These are phyloP conservation scores for Podaxis sp. DNA, from an alignment of 768 basidiomycete species.

Conservation along the genomic window DNA sequence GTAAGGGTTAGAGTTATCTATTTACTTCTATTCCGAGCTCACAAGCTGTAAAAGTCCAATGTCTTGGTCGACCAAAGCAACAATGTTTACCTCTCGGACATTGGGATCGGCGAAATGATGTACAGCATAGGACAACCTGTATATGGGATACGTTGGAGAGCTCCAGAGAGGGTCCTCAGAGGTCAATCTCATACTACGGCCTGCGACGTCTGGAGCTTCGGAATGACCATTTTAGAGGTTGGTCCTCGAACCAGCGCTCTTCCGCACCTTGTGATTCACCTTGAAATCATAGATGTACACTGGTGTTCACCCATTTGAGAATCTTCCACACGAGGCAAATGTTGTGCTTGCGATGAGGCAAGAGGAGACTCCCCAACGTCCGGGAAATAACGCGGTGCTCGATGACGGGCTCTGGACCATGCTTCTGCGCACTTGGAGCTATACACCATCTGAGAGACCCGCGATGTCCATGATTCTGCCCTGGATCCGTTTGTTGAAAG, in stretches of 20 bases:
- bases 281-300: neutral
- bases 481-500: neutral
- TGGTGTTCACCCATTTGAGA: neutral
- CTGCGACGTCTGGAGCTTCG: slow-evolving; percentile 8
- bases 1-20: neutral
- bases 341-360: neutral
- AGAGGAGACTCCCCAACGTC: neutral
- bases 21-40: too few species aligned
- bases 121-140: neutral
- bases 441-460: neutral
- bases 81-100: neutral
- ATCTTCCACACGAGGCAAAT: neutral
- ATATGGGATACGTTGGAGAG: neutral
- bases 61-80: neutral
- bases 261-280: too few species aligned
- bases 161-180: neutral
- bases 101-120: neutral
- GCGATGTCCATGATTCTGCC: neutral
- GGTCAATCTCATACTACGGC: neutral
- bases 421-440: neutral
- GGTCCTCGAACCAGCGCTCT: too few species aligned
- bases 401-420: neutral
- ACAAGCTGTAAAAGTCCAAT: neutral
- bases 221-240: slow-evolving; percentile 2
- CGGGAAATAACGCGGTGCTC: neutral